A percentile compares a stretch with the other conserved stretches of the same genome.
These are phyloP conservation scores for Phyllostachys edulis DNA, from an alignment of 176 grass and related monocot genomes.

Conservation along the genomic window DNA sequence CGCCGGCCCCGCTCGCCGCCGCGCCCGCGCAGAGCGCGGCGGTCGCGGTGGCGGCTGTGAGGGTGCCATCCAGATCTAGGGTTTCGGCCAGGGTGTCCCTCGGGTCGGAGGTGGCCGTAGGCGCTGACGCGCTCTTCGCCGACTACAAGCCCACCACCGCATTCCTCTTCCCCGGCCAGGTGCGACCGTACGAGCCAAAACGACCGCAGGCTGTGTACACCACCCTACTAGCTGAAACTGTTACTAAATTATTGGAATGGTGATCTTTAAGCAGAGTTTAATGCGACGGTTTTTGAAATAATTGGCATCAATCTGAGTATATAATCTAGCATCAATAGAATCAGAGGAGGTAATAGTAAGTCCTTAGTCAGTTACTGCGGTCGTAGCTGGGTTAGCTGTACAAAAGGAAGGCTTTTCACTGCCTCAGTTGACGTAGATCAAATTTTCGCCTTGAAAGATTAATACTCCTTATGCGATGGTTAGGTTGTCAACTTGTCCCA, in stretches of 20 bases:
- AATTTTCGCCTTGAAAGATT: neutral
- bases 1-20: constrained; percentile 46
- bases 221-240: neutral
- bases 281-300: neutral
- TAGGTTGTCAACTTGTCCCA: neutral
- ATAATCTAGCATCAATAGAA: neutral
- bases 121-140: constrained; percentile 64
- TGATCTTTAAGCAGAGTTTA: neutral
- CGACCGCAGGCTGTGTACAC: neutral
- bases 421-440: constrained; percentile 17
- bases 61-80: constrained; percentile 56
- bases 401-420: neutral
- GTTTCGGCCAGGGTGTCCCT: constrained; percentile 56
- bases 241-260: neutral
- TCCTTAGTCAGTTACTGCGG: neutral
- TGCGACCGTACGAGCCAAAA: constrained; percentile 29
- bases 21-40: constrained; percentile 13
- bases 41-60: constrained; percentile 21
- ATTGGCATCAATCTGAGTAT: neutral
- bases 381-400: neutral
- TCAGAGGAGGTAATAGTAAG: neutral
- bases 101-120: constrained; percentile 48
- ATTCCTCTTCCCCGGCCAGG: constrained; percentile 91
- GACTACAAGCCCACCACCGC: constrained; percentile 80
- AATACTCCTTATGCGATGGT: neutral